A percentile compares a stretch with the other conserved stretches of the same genome.
phyloP scores from a whole-genome alignment of 1,284 basidiomycete species.

The Heimioporus retisporus region DNA sequence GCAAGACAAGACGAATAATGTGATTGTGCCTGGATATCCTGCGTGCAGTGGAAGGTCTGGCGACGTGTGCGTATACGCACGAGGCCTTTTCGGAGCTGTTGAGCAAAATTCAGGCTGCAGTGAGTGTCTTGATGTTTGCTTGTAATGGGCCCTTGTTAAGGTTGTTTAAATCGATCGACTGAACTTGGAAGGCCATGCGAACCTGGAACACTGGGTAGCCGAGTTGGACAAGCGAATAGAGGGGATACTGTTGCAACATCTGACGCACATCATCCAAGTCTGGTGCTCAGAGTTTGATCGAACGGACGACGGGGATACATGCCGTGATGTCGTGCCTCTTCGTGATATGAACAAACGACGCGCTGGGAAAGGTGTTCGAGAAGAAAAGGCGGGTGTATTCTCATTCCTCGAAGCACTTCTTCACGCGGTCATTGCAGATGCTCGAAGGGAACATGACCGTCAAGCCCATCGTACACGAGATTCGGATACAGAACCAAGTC shows the following conservation, averaged over 20 bases:
- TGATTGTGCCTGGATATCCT: conserved; percentile 94
- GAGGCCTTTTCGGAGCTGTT: conserved; percentile 88
- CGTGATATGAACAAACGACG: conserved; percentile 73
- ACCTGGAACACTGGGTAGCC: conserved; percentile 96
- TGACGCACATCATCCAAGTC: conserved; percentile 83
- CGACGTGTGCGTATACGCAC: conserved; percentile 86
- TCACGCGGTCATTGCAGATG: conserved; percentile 51
- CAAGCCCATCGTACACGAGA: conserved; percentile 92
- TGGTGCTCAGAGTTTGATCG: conserved; percentile 93
- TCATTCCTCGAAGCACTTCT: background rate
- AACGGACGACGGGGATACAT: conserved; percentile 69
- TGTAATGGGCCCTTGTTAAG: conserved; percentile 9
- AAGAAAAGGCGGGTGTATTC: conserved; percentile 69
- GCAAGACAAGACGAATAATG: conserved; percentile 95
- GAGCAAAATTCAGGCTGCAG: conserved; percentile 87
- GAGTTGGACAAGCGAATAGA: conserved; percentile 93
- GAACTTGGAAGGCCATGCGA: conserved; percentile 97
- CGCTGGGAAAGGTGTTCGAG: conserved; percentile 72
- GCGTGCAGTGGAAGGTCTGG: conserved; percentile 87
- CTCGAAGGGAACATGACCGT: conserved; percentile 78
- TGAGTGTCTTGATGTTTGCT: conserved; percentile 48
- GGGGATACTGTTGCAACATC: conserved; percentile 80
- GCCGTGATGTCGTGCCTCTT: conserved; percentile 60
- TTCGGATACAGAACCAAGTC: conserved; percentile 98
- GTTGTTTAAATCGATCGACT: conserved; percentile 84